Base-by-base conservation (phyloP, 306 rosid genomes). In the Acmispon strigosus region DNA sequence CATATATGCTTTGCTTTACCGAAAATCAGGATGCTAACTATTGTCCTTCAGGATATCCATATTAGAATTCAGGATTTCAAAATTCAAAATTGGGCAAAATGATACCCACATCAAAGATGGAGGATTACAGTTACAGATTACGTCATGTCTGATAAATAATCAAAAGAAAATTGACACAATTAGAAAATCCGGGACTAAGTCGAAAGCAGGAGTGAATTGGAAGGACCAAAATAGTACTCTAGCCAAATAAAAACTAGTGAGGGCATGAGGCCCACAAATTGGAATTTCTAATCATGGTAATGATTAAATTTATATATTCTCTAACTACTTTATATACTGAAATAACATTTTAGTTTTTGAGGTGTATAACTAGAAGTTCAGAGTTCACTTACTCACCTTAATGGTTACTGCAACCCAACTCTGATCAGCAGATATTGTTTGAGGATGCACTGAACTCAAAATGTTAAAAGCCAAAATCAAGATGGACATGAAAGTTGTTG, bases 351-450 rank as follows among this genome's bases (percentile, higher is more conserved):
- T 10, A 61, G 51, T 11, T 61, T 44, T 10, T 54, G n/a, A 59
- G 45, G 48, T 20, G 68, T 43, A 49, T 57, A 58, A 49, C 15
- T 43, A 20, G 13, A 70, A 47, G 63, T 78, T 57, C 47, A 53
- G 69, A 44, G 66, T 74, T 60, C 51, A 63, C 68, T 34, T 43
- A 78, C 69, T 27, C 68, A 92, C 98, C 92, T 90, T 90, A 82
- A 77, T 82, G 43, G 84, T 77, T 76, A 88, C 84, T 29, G 90
- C 84, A 45, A 75, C 75, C 96, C 96, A 92, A 62, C 80, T 80
- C 63, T 81, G 91, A 81, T 90, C 92, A 70, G 79, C 57, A 41
- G 69, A 81, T 67, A 93, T 86, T 49, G 78, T 82, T 84, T 85
- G 82, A 67, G 86, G 81, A 48, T 78, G 86, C 57, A 56, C 90